Evolutionary conservation across 257 asterid species (phyloP), one percentile per base, ranked within the genome.

Genomic region (Linaria vulgaris): DNA sequence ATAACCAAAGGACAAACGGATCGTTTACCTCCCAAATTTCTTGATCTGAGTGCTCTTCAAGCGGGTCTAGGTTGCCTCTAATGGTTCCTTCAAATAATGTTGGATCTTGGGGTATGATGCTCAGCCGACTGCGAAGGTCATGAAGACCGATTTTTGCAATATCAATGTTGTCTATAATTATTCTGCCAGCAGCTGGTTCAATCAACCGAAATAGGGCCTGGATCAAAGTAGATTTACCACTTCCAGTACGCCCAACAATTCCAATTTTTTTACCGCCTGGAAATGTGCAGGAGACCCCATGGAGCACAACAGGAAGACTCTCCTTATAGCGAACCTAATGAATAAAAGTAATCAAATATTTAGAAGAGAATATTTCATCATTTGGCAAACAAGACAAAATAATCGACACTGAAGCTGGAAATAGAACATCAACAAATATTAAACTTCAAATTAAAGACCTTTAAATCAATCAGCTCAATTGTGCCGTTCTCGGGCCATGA

Each of bases 101-200:
- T 56, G 99, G 99, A 64, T 94, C 99, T 77, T 94, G 99, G 51
- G 99, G 99, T 63, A 94, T 94, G 78, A 94, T 94, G 60, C 99
- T 81, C 64, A 94, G 73, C 71, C 92, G 82, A 72, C 87, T 83
- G 21, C 99, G 94, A 47, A 94, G 96, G 60, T 94, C 99, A 70
- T 90, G 99, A 64, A 94, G 95, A 53, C 99, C 99, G 12, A 94
- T 81, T 13, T 78, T 87, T 50, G 88, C 56, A 53, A 94, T 90
- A 78, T 90, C 95, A 67, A 94, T 85, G 73, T 65, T 70, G 79
- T 94, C 99, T 17, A 94, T 90, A 20, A 87, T 75, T 72, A 94
- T 94, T 73, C 82, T 84, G 63, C 99, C 99, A 61, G 81, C 89
- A 27, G 80, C 86, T 30, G 99, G 99, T 79, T 94, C 99, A 63